Conservation (phyloP, 176 grass and related monocot genomes). For the Aegilops tauschii region DNA sequence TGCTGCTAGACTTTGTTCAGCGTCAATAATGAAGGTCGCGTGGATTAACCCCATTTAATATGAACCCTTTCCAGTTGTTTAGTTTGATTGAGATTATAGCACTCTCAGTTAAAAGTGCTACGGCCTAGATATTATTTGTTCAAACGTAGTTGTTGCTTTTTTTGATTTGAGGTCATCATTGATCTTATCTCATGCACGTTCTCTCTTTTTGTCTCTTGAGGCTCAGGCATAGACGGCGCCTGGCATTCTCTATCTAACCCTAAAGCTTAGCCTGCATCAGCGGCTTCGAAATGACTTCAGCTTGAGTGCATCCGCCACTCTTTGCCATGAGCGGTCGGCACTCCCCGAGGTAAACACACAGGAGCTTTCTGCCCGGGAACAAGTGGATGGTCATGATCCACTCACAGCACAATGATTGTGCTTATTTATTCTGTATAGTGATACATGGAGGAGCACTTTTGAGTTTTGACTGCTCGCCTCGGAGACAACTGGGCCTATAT, state of each 20-base stretch:
- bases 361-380: conserved; percentile 24
- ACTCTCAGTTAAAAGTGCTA: conserved; percentile 30
- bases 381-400: conserved; percentile 44
- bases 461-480: not conserved
- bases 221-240: not conserved
- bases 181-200: conserved; percentile 23
- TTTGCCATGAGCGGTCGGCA: not conserved
- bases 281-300: conserved; percentile 26
- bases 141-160: not conserved
- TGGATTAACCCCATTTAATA: not conserved
- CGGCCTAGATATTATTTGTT: not conserved
- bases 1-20: not conserved
- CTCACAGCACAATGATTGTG: conserved; percentile 35
- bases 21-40: not conserved
- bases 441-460: not conserved
- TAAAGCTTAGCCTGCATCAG: conserved; percentile 30
- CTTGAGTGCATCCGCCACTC: conserved; percentile 44
- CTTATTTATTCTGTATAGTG: conserved; percentile 24
- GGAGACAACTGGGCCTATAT: conserved; percentile 4
- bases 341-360: conserved; percentile 25
- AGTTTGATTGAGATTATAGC: not conserved
- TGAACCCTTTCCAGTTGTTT: not conserved
- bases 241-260: conserved; percentile 21
- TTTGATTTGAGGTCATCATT: conserved; percentile 21
- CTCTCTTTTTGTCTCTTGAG: conserved; percentile 36